Conservation (phyloP, 2,329 filamentous ascomycete species). For the Paraphoma chrysanthemicola region DNA sequence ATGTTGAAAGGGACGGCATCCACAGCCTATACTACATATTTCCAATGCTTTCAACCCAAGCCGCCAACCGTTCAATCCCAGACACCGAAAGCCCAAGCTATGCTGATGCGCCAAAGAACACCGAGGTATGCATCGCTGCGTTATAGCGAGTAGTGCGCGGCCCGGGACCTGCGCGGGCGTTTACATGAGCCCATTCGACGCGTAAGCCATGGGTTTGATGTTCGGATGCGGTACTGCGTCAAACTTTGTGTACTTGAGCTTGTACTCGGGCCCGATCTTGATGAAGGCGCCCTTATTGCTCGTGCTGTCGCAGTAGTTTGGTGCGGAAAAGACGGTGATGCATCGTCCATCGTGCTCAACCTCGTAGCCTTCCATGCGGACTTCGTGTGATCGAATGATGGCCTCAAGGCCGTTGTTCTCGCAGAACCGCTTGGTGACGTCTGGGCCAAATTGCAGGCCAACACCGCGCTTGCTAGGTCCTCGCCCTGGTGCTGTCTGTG, state of each 20-base stretch:
- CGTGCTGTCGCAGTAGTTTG: constrained; percentile 96
- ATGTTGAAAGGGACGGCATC: constrained; percentile 3
- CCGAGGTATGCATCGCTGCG: constrained; percentile 45
- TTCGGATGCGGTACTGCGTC: constrained; percentile 96
- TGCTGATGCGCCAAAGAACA: constrained; percentile 46
- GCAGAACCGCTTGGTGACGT: constrained; percentile 95
- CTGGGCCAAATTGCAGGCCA: constrained; percentile 94
- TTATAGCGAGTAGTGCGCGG: constrained; percentile 23
- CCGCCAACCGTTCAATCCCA: constrained; percentile 10
- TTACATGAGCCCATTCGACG: constrained; percentile 81
- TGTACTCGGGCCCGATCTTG: constrained; percentile 91
- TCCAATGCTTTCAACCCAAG: constrained; percentile 4
- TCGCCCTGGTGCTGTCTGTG: constrained; percentile 82
- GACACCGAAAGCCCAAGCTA: constrained; percentile 25
- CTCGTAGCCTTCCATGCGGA: constrained; percentile 99
- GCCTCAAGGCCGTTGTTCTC: constrained; percentile 94
- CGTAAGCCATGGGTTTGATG: constrained; percentile 93
- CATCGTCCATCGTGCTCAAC: constrained; percentile 95
- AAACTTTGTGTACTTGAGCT: constrained; percentile 91
- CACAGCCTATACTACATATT: constrained; percentile 7
- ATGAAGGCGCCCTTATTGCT: constrained; percentile 99
- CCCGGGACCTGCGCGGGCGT: constrained; percentile 5
- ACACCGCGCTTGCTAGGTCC: constrained; percentile 97
- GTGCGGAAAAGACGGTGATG: constrained; percentile 98
- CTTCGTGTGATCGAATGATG: constrained; percentile 96